Evolutionary conservation across 257 asterid genomes (phyloP), one percentile per base, ranked within the genome.

Genomic region (Penstemon davidsonii): DNA sequence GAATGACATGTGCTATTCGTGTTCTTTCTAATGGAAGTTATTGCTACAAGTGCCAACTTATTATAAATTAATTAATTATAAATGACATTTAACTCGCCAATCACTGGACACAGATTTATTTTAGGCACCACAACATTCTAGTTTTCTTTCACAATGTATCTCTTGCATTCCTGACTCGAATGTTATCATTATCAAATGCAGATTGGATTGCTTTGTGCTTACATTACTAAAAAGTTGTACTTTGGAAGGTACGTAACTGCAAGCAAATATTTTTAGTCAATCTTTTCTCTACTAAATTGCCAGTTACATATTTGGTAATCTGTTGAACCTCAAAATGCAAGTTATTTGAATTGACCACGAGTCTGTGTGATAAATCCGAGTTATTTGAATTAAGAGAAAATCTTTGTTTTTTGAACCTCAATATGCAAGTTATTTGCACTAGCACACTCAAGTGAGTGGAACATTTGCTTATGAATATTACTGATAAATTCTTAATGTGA

Each of bases 161-260:
- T 59, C 25, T 18, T 54, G 43, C 33, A 45, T 33, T 44, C 50
- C 41, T 67, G 46, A 15, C 19, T 43, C 55, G 36, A 43, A 64
- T 33, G 12, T 59, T 9, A 37, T 39, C 33, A 54, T 55, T 44
- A 60, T 70, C 60, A 43, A 64, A 60, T 82, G 82, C 87, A 90
- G 96, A 68, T 73, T 62, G 97, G 97, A 11, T 65, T 91, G 86
- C 83, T 88, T 3, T 75, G 90, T 79, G 95, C 97, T 8, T 91
- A 70, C 71, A 68, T 85, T 25, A 82, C 83, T 38, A 83, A 80
- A 53, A 83, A 73, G 76, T 42, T 88, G 73, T 80, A 74, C 68
- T 73, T 66, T 36, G 88, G 86, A 72, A 91, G 92, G 97, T 90
- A n/a, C 6, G 64, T 44, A 59, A 33, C 64, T 47, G 64, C 49